phyloP scores from a whole-genome alignment of 139 green algal genomes.

The Dunaliella primolecta region DNA sequence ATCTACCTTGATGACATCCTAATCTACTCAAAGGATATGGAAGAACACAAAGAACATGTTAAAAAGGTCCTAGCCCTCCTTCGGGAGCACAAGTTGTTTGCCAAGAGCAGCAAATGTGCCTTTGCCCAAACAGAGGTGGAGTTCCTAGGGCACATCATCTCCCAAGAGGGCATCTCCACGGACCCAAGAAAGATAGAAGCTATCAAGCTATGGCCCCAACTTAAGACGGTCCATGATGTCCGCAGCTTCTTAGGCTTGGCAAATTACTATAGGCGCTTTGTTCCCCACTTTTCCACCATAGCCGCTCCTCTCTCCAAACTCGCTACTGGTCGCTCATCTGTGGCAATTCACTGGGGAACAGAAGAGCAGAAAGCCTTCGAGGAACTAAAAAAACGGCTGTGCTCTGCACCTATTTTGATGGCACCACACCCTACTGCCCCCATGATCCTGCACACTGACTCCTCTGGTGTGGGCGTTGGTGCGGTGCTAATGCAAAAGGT shows the following conservation, averaged over 20 bases:
- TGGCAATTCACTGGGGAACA: not conserved
- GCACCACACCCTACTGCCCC: constrained; percentile 11
- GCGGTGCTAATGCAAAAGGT: constrained; percentile 31
- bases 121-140: constrained; percentile 28
- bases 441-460: constrained; percentile 26
- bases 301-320: constrained; percentile 32
- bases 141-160: constrained; percentile 46
- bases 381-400: constrained; percentile 14
- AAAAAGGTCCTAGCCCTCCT: constrained; percentile 32
- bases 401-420: constrained; percentile 16
- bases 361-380: constrained; percentile 8
- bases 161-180: not conserved
- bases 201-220: not conserved
- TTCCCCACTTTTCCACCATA: constrained; percentile 16
- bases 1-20: constrained; percentile 60
- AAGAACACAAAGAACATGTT: constrained; percentile 45
- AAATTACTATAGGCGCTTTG: constrained; percentile 40
- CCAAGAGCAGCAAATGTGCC: constrained; percentile 44
- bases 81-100: constrained; percentile 37
- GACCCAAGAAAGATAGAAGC: constrained; percentile 4
- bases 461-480: constrained; percentile 24
- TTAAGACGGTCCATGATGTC: constrained; percentile 13
- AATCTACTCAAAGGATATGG: constrained; percentile 32
- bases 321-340: not conserved
- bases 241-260: constrained; percentile 33